Conservation (phyloP, 805 yeast species). For the Sungouiella blattae region DNA sequence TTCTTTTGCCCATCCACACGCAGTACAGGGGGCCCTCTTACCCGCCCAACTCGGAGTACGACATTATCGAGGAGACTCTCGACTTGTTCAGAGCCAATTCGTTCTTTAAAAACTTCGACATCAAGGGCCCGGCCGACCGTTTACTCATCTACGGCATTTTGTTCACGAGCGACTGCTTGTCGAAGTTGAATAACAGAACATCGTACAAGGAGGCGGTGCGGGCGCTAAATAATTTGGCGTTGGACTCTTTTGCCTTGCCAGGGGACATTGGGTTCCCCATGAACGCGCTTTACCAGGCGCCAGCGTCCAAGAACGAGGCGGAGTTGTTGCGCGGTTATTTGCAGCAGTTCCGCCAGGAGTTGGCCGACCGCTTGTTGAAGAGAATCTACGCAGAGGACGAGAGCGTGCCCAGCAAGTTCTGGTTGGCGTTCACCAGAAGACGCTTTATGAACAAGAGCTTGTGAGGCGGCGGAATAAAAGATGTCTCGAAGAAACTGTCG, state of each 20-base stretch:
- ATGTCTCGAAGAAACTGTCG: too few species aligned
- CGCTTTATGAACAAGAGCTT: constrained; percentile 92
- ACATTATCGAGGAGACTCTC: constrained; percentile 84
- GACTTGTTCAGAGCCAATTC: constrained; percentile 95
- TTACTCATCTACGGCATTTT: constrained; percentile 90
- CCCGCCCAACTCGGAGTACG: constrained; percentile 69
- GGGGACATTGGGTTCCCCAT: constrained; percentile 95
- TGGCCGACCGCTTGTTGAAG: constrained; percentile 73
- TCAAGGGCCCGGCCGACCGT: constrained; percentile 92
- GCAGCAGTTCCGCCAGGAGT: constrained; percentile 92
- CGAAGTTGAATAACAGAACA: constrained; percentile 50
- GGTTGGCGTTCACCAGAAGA: constrained; percentile 95
- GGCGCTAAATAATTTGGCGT: constrained; percentile 75
- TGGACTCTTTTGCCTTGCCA: constrained; percentile 87
- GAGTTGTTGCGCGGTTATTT: constrained; percentile 79
- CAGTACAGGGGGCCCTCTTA: constrained; percentile 89
- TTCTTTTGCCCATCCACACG: constrained; percentile 81
- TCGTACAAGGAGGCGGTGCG: constrained; percentile 59
- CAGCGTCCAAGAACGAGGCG: constrained; percentile 68
- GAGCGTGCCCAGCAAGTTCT: constrained; percentile 73
- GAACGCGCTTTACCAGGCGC: constrained; percentile 73
- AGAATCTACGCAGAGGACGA: constrained; percentile 64
- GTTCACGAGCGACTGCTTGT: constrained; percentile 80
- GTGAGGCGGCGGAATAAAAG: too few species aligned
- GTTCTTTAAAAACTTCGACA: constrained; percentile 94